Evolutionary conservation across 2,329 filamentous ascomycete species (phyloP).

Genomic region (Hysterium pulicare): DNA sequence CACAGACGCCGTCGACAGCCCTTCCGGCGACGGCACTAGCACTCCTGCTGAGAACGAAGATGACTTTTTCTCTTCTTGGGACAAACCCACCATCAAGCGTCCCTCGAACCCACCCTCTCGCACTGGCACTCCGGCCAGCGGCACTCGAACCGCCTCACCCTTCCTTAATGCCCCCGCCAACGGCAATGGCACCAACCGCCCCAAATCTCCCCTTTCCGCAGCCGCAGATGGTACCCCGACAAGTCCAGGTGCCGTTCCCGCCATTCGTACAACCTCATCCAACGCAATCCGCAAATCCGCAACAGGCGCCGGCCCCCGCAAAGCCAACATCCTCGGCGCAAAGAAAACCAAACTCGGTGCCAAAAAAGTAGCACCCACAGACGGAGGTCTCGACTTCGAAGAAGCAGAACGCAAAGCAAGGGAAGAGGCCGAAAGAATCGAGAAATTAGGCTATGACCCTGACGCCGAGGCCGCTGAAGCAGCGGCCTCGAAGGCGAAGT

Average conservation of each 20-base stretch:
- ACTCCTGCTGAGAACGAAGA: constrained; percentile 79
- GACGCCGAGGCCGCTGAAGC: constrained; percentile 65
- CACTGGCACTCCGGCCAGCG: constrained; percentile 77
- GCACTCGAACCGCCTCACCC: constrained; percentile 81
- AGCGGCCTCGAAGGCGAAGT: constrained; percentile 38
- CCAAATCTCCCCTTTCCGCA: constrained; percentile 71
- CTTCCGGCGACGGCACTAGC: constrained; percentile 59
- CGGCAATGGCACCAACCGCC: constrained; percentile 63
- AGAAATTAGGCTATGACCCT: constrained; percentile 91
- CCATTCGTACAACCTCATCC: constrained; percentile 72
- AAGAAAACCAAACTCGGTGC: constrained; percentile 56
- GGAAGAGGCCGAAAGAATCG: constrained; percentile 94
- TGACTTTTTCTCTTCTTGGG: constrained; percentile 99
- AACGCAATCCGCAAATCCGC: constrained; percentile 76
- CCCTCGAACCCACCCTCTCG: constrained; percentile 91
- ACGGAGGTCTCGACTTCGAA: constrained; percentile 79
- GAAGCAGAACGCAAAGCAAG: constrained; percentile 96
- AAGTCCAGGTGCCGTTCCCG: constrained; percentile 52
- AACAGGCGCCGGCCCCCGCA: constrained; percentile 64
- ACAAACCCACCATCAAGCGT: constrained; percentile 94
- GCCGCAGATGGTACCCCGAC: constrained; percentile 49
- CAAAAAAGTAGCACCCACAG: constrained; percentile 74
- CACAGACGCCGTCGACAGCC: constrained; percentile 62
- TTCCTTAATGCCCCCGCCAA: constrained; percentile 72
- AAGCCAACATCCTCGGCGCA: constrained; percentile 80